Conservation (phyloP, 768 basidiomycete species). For the Podaxis sp. region DNA sequence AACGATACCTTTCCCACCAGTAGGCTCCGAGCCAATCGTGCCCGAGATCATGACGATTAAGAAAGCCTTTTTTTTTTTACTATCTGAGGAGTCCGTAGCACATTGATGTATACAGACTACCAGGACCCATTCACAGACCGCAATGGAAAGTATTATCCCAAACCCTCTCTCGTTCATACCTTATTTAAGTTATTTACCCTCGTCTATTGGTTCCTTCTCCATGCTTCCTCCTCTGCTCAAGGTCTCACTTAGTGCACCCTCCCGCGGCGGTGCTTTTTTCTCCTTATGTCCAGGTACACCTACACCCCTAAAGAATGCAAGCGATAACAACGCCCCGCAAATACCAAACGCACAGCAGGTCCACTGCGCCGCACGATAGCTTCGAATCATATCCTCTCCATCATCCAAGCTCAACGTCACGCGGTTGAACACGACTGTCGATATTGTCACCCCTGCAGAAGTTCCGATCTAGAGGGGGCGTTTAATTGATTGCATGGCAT, state of each 20-base stretch:
- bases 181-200: no score
- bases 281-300: conserved; percentile 24
- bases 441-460: conserved; percentile 66
- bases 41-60: no score
- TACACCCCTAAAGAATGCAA: conserved; percentile 28
- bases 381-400: conserved; percentile 38
- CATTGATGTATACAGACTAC: no score
- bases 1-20: no score
- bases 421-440: conserved; percentile 68
- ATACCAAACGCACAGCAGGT: conserved; percentile 58
- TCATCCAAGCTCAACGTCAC: conserved; percentile 29
- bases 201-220: no score
- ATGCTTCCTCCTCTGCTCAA: background rate
- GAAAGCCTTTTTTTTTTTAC: no score
- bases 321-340: conserved; percentile 40
- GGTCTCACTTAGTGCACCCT: no score
- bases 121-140: no score
- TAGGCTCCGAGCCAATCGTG: no score
- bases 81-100: no score
- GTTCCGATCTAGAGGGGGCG: conserved; percentile 54
- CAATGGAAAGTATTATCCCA: no score
- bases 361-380: conserved; percentile 69
- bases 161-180: no score
- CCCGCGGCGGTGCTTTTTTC: background rate
- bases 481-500: background rate